A percentile compares a stretch with the other conserved stretches of the same genome.
Evolutionary conservation across 1,284 basidiomycete genomes (phyloP).

Genomic region (Sporisorium graminicola): DNA sequence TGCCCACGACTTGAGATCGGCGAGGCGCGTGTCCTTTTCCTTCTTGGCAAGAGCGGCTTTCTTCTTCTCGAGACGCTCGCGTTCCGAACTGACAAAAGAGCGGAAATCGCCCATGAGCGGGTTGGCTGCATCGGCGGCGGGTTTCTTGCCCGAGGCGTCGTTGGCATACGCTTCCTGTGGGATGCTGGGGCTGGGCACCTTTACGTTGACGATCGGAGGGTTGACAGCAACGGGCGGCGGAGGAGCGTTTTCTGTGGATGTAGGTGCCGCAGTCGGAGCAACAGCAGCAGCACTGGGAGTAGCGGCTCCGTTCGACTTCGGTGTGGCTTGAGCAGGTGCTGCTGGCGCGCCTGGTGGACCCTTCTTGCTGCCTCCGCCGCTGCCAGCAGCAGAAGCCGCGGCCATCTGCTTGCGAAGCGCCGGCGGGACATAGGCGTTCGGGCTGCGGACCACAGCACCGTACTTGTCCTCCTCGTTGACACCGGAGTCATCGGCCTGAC

Average conservation of each 20-base stretch:
- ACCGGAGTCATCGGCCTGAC: slow-evolving; percentile 78
- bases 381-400: slow-evolving; percentile 40
- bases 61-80: slow-evolving; percentile 77
- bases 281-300: slow-evolving; percentile 13
- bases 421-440: slow-evolving; percentile 92
- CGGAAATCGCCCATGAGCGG: slow-evolving; percentile 64
- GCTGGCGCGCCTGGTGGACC: slow-evolving; percentile 37
- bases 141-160: slow-evolving; percentile 34
- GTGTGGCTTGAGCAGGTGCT: slow-evolving; percentile 11
- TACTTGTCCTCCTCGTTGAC: slow-evolving; percentile 97
- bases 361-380: slow-evolving; percentile 39
- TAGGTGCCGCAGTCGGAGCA: slow-evolving; percentile 3
- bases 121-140: slow-evolving; percentile 38
- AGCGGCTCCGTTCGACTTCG: slow-evolving; percentile 43
- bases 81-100: slow-evolving; percentile 65
- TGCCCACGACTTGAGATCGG: slow-evolving; percentile 91
- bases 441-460: slow-evolving; percentile 87
- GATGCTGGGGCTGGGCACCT: slow-evolving; percentile 49
- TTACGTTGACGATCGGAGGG: slow-evolving; percentile 46
- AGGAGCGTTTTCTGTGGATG: slow-evolving; percentile 15
- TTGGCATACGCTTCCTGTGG: slow-evolving; percentile 25
- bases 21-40: slow-evolving; percentile 91
- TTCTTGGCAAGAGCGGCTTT: slow-evolving; percentile 88
- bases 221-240: slow-evolving; percentile 17
- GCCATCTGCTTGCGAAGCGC: slow-evolving; percentile 75